Conservation (phyloP, 768 basidiomycete genomes). For the Kockovaella imperatae region DNA sequence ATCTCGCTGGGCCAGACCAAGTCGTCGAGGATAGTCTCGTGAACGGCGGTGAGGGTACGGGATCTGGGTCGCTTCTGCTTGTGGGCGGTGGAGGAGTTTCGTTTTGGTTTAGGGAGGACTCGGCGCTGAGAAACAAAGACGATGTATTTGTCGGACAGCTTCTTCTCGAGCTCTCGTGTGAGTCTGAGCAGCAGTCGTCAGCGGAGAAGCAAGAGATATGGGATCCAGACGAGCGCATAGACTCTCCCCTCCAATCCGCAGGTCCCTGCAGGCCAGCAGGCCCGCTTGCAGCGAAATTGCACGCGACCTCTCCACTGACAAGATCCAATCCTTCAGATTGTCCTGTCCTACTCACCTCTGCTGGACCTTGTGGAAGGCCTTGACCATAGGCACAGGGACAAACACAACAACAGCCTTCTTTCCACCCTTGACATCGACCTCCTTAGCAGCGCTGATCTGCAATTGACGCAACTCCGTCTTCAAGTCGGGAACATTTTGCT, state of each 20-base stretch:
- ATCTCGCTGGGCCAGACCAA: slow-evolving; percentile 99
- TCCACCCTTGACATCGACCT: slow-evolving; percentile 97
- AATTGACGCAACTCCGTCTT: slow-evolving; percentile 91
- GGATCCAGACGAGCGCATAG: background rate
- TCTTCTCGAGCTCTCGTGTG: slow-evolving; percentile 98
- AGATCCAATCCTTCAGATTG: background rate
- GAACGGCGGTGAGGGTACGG: slow-evolving; percentile 92
- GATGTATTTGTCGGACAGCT: slow-evolving; percentile 98
- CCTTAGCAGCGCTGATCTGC: slow-evolving; percentile 96
- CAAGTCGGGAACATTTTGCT: slow-evolving; percentile 96
- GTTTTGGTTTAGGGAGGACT: slow-evolving; percentile 94
- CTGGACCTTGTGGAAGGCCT: slow-evolving; percentile 98
- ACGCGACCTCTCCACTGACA: background rate
- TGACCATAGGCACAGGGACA: slow-evolving; percentile 91
- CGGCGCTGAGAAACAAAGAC: slow-evolving; percentile 98
- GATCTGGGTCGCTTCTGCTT: slow-evolving; percentile 94
- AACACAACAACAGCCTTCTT: slow-evolving; percentile 99
- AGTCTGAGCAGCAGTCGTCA: slow-evolving; percentile 53
- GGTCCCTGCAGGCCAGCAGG: slow-evolving; percentile 2
- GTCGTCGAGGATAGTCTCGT: slow-evolving; percentile 98
- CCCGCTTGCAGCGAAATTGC: background rate
- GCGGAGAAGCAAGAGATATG: slow-evolving; percentile 1
- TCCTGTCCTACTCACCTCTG: slow-evolving; percentile 58
- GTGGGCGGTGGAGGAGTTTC: slow-evolving; percentile 64
- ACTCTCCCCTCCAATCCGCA: slow-evolving; percentile 1